Evolutionary conservation across 225 moss, liverwort and hornwort genomes (phyloP).

Genomic region (Pseudisothecium myosuroides): DNA sequence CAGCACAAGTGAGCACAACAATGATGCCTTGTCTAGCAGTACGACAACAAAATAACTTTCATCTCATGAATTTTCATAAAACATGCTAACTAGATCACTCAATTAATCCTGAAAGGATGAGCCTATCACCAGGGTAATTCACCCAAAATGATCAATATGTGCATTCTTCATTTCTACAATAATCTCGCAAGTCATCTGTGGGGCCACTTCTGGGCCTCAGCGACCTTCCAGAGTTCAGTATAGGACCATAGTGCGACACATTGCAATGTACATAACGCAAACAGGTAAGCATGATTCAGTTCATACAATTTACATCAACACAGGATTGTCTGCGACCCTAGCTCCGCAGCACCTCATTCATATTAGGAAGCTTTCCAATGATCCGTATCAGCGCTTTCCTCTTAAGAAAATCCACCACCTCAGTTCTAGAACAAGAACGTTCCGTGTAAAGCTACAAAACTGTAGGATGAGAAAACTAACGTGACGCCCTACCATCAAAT

Average conservation of each 20-base stretch:
- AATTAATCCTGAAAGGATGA: neutral
- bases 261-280: neutral
- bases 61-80: neutral
- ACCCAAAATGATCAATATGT: too few species aligned
- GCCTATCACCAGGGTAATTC: neutral
- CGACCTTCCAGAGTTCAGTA: neutral
- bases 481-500: neutral
- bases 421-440: neutral
- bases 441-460: neutral
- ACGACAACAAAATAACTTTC: neutral
- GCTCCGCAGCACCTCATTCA: neutral
- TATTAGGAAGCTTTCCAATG: neutral
- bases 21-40: neutral
- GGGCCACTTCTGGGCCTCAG: neutral
- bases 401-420: neutral
- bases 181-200: neutral
- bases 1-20: neutral
- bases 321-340: neutral
- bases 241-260: neutral
- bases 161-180: neutral
- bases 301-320: neutral
- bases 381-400: neutral
- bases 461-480: neutral
- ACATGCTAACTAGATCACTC: neutral
- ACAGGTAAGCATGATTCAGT: neutral